Evolutionary conservation across 2,329 filamentous ascomycete genomes (phyloP).

Genomic region (Thermothelomyces thermophilus): DNA sequence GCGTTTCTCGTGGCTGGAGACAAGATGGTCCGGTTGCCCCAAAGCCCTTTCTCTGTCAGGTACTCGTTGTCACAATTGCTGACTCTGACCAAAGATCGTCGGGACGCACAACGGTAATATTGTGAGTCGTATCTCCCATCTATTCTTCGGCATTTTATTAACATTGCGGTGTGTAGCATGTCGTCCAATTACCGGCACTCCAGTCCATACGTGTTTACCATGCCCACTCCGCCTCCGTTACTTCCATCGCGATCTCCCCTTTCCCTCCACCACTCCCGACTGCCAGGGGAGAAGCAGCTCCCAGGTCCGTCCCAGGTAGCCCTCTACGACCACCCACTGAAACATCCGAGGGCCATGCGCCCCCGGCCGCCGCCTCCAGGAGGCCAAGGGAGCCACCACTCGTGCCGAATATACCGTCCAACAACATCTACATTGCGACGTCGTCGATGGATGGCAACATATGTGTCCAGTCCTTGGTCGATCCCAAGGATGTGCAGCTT

Average conservation of each 20-base stretch:
- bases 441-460: constrained; percentile 95
- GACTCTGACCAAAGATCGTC: constrained; percentile 57
- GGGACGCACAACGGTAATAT: constrained; percentile 97
- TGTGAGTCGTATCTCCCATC: constrained; percentile 39
- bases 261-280: constrained; percentile 55
- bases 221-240: constrained; percentile 87
- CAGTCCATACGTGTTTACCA: constrained; percentile 80
- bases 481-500: constrained; percentile 82
- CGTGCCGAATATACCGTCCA: constrained; percentile 71
- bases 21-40: constrained; percentile 68
- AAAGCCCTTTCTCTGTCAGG: background rate
- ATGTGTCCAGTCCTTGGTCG: constrained; percentile 79
- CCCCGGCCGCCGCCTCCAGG: constrained; percentile 47
- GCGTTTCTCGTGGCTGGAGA: constrained; percentile 85
- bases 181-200: constrained; percentile 76
- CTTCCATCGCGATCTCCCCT: constrained; percentile 83
- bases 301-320: constrained; percentile 32
- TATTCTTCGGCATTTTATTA: constrained; percentile 26
- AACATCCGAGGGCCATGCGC: constrained; percentile 37
- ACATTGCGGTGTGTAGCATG: constrained; percentile 52
- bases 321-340: constrained; percentile 31
- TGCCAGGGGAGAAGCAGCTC: constrained; percentile 36
- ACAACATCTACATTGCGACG: constrained; percentile 87
- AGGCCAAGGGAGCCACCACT: constrained; percentile 45
- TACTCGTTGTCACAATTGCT: constrained; percentile 10